Base-by-base conservation (phyloP, 768 basidiomycete species). In the Candolleomyces aberdarensis region DNA sequence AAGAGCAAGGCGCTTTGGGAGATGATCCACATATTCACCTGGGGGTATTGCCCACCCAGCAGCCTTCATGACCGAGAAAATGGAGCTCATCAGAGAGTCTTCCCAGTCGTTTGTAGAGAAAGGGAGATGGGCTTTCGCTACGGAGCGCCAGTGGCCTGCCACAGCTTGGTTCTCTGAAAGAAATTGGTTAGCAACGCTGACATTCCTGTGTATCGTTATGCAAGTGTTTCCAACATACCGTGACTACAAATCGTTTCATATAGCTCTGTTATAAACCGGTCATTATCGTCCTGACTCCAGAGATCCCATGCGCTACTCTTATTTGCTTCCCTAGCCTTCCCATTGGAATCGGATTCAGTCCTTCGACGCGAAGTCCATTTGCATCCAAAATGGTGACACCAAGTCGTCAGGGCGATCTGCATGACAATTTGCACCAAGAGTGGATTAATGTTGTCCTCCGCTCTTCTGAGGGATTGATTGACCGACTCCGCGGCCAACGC, bases 101-200 rank as follows among this genome's bases (percentile, higher is more conserved):
- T 40, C 50, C 51, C 54, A 43, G 58, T 50, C 62, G 58, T 65
- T 32, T 41, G 63, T 39, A 54, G 69, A 55, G 63, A 59, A 50
- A 15, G 48, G 32, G 31, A 60, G 43, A 29, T 72, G 65, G 29
- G 63, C 59, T 15, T 65, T 65, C 4, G 76, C 74, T 43, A 80
- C 64, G n/a, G 78, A 73, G 9, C 78, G 74, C 78, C 80, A 81
- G 47, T 76, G 71, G 19, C 77, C 75, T 6, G 76, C 71, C 19
- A 80, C 69, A 7, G 78, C 73, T 58, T 81, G 78, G 31, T 74
- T 76, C 66, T 79, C 80, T 81, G 44, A 17, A 59, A 22, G 20
- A 0, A 6, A 40, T 15, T 17, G n/a, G 50, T 19, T 36, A 36
- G 20, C 29, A 15, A 17, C 20, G n/a, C 78, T 2, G 74, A 75